A percentile compares a stretch with the other conserved stretches of the same genome.
Evolutionary conservation across 176 grass and related monocot genomes (phyloP).

Genomic region (Carex kokanica): DNA sequence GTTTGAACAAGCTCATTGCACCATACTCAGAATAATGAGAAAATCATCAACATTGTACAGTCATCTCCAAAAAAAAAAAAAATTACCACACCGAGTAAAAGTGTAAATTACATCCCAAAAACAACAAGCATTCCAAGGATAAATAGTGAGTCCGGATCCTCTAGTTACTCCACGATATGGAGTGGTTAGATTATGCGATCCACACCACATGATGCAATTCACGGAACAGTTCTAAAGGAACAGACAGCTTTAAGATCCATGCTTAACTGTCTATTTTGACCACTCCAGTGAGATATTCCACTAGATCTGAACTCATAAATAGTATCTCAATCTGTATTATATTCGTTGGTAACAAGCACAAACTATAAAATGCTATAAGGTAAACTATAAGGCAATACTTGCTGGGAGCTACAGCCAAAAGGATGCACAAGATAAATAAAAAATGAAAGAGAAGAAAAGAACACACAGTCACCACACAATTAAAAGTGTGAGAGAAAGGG

Average conservation of each 20-base stretch:
- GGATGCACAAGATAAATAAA: not conserved
- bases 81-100: not conserved
- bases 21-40: not conserved
- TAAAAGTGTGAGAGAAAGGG: not conserved
- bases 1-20: not conserved
- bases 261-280: too few species aligned
- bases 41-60: not conserved
- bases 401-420: not conserved
- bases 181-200: too few species aligned
- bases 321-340: not conserved
- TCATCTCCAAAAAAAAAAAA: not conserved
- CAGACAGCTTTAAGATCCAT: too few species aligned
- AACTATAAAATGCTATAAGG: slow-evolving; percentile 16
- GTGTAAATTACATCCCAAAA: not conserved
- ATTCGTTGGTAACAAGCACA: not conserved
- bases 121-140: not conserved
- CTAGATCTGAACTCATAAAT: not conserved
- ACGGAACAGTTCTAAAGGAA: too few species aligned
- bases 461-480: not conserved
- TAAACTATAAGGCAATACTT: slow-evolving; percentile 3
- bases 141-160: too few species aligned
- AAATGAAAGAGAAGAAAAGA: not conserved
- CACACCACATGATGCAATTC: too few species aligned
- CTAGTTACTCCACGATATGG: too few species aligned
- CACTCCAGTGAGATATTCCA: too few species aligned